Evolutionary conservation across 176 grass and related monocot species (phyloP), one percentile per base, ranked within the genome.

Genomic region (Oryza meyeriana): DNA sequence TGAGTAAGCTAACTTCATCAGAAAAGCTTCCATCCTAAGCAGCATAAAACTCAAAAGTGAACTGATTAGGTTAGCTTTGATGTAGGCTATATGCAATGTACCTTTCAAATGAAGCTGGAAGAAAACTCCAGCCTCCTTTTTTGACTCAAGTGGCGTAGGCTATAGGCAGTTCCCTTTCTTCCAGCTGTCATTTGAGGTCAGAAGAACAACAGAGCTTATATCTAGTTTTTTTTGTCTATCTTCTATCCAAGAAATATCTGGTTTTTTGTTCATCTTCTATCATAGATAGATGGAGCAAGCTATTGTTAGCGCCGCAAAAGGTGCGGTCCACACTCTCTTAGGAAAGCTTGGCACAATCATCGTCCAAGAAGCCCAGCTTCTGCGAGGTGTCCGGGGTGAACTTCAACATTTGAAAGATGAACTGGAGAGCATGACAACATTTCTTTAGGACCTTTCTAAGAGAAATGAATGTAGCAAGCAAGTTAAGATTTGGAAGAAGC

Each of bases 401-500:
- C 31, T 87, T 8, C 74, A 79, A 22, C 67, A 78, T 4, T 72
- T 88, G 34, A 88, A 88, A 61, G 86, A 88, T 73, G 86, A 88
- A 30, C 61, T 88, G 30, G 81, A 88, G 34, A 88, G 81, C 81
- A 84, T 88, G 81, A 74, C n/a, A 2, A 45, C 86, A 44, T 88
- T 88, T 59, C 86, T 84, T 17, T 81, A 84, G 47, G 86, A 88
- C 20, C 68, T 84, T 36, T 14, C 86, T 24, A 81, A 84, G 68
- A 66, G 35, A 69, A 26, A 67, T 61, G 81, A 84, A 34, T 67
- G 8, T 14, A 17, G 61, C 41, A 88, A 61, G 61, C 86, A 88
- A 69, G 61, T 74, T 67, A 84, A 84, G 28, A 74, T 88, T 36
- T 84, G 75, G 81, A 84, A 74, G 81, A 88, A 88, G 50, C 86